Base-by-base conservation (phyloP, 768 basidiomycete genomes). In the Leccinum disarticulatum region DNA sequence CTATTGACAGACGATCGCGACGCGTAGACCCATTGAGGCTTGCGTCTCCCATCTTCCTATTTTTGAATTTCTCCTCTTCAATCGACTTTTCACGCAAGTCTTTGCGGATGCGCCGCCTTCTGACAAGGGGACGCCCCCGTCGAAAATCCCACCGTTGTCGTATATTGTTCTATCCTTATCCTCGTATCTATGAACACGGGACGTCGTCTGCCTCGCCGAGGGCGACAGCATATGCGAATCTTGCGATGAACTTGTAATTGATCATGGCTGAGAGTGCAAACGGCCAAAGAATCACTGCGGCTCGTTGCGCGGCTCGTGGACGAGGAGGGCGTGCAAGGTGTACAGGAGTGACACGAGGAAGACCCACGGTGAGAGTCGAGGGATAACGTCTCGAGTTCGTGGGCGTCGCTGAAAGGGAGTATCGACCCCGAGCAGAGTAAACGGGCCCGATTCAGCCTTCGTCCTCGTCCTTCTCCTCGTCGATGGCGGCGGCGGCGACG, bases 101-200 rank as follows among this genome's bases (percentile, higher is more conserved):
- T 68, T 88, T 6, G 57, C 80, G 51, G 77, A 80, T 15, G 70
- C 73, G 46, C 56, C 77, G 6, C 68, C 71, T 6, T 46, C 73
- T 22, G 63, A 62, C 9, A 68, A 69, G 1, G 74, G 69, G n/a
- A 63, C 66, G n/a, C 52, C 58, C 43, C 31, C 36, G 8, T 50
- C 60, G 15, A 69, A 43, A 56, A 68, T 70, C 7, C 64, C 79
- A 0, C 78, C 81, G 5, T 70, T 81, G 10, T 72, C 79, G 1
- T 76, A 80, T 62, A 81, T 80, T 13, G 68, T 86, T 11, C 65
- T 89, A 50, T 81, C 83, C 4, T 68, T 89, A 55, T 81, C 85
- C 2, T 88, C 87, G 0, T 89, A 89, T 73, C 65, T 89, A 52
- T 71, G 88, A 55, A 81, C 85, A 2, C 88, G 87, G 87, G 13